These are phyloP conservation scores for Inosperma sp. DNA, from an alignment of 768 basidiomycete genomes.

Conservation along the genomic window DNA sequence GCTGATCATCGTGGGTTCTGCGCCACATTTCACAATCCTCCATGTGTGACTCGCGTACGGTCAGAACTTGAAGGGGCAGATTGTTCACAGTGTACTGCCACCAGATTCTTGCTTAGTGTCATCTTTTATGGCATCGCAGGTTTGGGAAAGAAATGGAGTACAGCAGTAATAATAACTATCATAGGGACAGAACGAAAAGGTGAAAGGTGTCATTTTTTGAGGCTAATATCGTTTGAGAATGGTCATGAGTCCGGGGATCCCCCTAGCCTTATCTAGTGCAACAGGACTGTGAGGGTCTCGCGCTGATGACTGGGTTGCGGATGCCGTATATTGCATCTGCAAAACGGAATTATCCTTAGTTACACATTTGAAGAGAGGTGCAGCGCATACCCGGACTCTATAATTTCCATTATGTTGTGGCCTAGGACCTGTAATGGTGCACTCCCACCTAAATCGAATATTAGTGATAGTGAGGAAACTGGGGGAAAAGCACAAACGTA, in stretches of 20 bases:
- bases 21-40: too few species aligned
- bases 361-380: neutral
- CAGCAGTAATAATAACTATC: too few species aligned
- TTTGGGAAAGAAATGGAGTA: too few species aligned
- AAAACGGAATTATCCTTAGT: neutral
- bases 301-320: constrained; percentile 46
- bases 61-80: too few species aligned
- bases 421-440: constrained; percentile 53
- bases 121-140: too few species aligned
- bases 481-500: constrained; percentile 33
- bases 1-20: too few species aligned
- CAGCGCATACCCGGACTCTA: constrained; percentile 51
- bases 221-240: constrained; percentile 44
- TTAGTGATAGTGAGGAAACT: constrained; percentile 5
- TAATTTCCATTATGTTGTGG: constrained; percentile 46
- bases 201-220: too few species aligned
- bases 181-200: neutral
- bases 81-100: too few species aligned
- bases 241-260: constrained; percentile 74
- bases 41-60: too few species aligned
- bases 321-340: constrained; percentile 62
- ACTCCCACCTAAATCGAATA: constrained; percentile 51
- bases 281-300: constrained; percentile 61
- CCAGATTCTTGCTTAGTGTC: too few species aligned
- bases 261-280: constrained; percentile 53